phyloP scores from a whole-genome alignment of 139 green algal species.

The Closterium sp. region DNA sequence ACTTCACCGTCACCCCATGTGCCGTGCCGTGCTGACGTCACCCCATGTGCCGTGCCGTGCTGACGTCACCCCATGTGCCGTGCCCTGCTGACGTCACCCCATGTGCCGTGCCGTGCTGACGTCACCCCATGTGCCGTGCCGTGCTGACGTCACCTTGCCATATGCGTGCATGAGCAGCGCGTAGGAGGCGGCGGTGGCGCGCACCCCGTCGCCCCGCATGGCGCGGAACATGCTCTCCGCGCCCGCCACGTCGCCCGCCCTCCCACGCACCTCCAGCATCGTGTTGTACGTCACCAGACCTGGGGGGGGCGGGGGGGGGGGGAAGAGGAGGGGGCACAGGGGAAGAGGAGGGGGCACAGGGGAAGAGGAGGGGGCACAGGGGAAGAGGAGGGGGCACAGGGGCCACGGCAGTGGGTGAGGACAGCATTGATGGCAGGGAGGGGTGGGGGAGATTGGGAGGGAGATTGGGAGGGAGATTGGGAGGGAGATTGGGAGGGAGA shows the following conservation, averaged over 20 bases:
- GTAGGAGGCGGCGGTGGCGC: constrained; percentile 14
- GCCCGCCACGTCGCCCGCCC: neutral
- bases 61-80: neutral
- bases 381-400: neutral
- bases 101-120: too few species aligned
- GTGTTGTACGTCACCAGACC: constrained; percentile 36
- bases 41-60: neutral
- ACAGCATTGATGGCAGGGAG: neutral
- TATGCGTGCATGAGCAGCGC: constrained; percentile 21
- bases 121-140: neutral
- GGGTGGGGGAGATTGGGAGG: too few species aligned
- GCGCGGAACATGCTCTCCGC: constrained; percentile 15
- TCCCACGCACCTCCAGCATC: constrained; percentile 28
- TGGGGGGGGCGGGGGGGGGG: neutral
- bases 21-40: neutral
- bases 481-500: too few species aligned
- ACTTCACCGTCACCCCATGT: too few species aligned
- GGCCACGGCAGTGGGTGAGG: neutral
- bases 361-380: too few species aligned
- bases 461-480: neutral
- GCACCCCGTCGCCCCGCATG: neutral
- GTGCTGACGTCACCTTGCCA: neutral
- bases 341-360: neutral
- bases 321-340: too few species aligned
- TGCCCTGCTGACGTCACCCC: neutral